A percentile compares a stretch with the other conserved stretches of the same genome.
These are phyloP conservation scores for Carex littledalei DNA, from an alignment of 176 grass and related monocot genomes.

Conservation along the genomic window DNA sequence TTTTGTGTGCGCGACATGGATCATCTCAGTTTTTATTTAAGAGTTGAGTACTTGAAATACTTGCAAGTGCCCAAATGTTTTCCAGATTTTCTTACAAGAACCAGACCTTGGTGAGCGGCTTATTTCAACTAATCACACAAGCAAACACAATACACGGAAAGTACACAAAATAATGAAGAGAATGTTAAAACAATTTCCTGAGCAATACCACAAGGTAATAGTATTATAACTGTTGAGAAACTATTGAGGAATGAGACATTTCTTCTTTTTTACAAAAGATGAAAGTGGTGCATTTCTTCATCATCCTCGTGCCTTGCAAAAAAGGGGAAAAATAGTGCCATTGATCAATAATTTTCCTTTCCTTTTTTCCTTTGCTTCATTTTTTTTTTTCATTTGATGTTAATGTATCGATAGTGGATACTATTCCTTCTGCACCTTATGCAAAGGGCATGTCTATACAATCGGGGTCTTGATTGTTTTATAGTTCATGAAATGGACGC, in stretches of 20 bases:
- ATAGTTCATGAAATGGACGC: background rate
- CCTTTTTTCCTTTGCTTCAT: background rate
- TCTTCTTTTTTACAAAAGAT: background rate
- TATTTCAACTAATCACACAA: background rate
- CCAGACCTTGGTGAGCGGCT: background rate
- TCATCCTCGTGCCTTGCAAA: background rate
- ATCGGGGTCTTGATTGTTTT: background rate
- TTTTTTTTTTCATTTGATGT: background rate
- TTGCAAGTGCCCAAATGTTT: background rate
- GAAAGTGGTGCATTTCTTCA: background rate
- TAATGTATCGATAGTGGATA: background rate
- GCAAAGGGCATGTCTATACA: background rate
- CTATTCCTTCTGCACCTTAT: background rate
- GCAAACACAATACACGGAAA: background rate
- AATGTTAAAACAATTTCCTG: background rate
- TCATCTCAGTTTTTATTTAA: background rate
- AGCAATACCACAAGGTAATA: background rate
- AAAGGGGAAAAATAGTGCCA: background rate
- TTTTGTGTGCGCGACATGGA: background rate
- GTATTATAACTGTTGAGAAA: background rate
- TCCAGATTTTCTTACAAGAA: background rate
- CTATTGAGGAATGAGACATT: background rate
- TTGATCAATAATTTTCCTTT: background rate
- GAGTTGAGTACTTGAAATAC: background rate
- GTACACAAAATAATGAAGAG: background rate